Evolutionary conservation across 495 filamentous ascomycete genomes (phyloP).

Genomic region (Podospora appendiculata): DNA sequence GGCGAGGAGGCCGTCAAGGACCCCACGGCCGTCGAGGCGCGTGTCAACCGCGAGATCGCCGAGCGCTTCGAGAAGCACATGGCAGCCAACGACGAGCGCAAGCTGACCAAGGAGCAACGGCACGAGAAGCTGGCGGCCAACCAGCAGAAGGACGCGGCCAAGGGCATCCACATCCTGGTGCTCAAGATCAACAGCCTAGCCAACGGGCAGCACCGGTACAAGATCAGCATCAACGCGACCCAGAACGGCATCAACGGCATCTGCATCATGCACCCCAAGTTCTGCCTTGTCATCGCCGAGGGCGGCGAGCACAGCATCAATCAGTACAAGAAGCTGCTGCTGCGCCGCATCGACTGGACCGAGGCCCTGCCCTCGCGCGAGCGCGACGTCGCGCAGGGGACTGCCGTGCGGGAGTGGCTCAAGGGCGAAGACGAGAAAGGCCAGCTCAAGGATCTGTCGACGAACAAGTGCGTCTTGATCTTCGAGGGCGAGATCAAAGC

Average conservation of each 20-base stretch:
- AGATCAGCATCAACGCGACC: slow-evolving; percentile 85
- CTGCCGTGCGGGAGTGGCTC: slow-evolving; percentile 59
- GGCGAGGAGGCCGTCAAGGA: slow-evolving; percentile 96
- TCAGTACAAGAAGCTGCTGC: slow-evolving; percentile 79
- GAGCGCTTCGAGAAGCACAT: slow-evolving; percentile 74
- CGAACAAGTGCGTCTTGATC: slow-evolving; percentile 71
- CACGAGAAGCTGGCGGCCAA: slow-evolving; percentile 77
- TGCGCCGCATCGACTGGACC: slow-evolving; percentile 89
- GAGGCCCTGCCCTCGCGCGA: slow-evolving; percentile 70
- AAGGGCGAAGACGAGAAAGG: slow-evolving; percentile 72
- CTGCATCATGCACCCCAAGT: slow-evolving; percentile 79
- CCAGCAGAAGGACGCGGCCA: slow-evolving; percentile 79
- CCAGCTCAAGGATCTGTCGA: slow-evolving; percentile 66
- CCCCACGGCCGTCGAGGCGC: slow-evolving; percentile 91
- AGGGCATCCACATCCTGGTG: slow-evolving; percentile 75
- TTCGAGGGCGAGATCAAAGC: slow-evolving; percentile 82
- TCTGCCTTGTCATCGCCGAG: slow-evolving; percentile 86
- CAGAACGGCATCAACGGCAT: slow-evolving; percentile 78
- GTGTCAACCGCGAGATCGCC: slow-evolving; percentile 83
- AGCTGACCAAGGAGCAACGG: slow-evolving; percentile 82
- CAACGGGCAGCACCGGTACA: slow-evolving; percentile 87
- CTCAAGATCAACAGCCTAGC: slow-evolving; percentile 83
- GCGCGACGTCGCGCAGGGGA: slow-evolving; percentile 39
- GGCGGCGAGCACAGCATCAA: slow-evolving; percentile 74
- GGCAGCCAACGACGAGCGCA: slow-evolving; percentile 73